A percentile compares a stretch with the other conserved stretches of the same genome.
Evolutionary conservation across 169 alveolate genomes (phyloP).

Genomic region (Perkinsus olseni): DNA sequence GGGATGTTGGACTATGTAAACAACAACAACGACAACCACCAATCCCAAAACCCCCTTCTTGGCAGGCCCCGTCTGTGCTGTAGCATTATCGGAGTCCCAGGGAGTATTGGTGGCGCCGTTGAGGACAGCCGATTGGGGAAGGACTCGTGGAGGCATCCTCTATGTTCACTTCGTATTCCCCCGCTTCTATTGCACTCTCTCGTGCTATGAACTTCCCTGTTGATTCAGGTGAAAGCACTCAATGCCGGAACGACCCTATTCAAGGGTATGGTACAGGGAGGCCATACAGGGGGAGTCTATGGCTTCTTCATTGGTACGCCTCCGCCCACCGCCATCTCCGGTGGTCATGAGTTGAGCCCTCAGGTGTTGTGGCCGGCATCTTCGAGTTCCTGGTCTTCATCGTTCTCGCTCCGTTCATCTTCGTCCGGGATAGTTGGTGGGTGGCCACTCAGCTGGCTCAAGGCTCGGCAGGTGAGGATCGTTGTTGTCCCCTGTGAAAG

Average conservation of each 20-base stretch:
- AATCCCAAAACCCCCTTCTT: not conserved
- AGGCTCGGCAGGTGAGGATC: not conserved
- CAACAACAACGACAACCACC: not conserved
- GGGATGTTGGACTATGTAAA: not conserved
- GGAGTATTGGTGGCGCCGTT: not conserved
- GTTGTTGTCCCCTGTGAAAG: too few species aligned
- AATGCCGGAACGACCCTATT: not conserved
- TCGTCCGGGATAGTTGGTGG: not conserved
- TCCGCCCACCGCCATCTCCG: too few species aligned
- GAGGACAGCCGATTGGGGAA: not conserved
- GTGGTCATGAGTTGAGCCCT: too few species aligned
- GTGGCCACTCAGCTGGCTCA: not conserved
- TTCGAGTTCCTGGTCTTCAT: not conserved
- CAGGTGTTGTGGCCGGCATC: not conserved
- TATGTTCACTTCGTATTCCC: not conserved
- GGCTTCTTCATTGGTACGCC: not conserved
- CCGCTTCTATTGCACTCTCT: not conserved
- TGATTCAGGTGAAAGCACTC: not conserved
- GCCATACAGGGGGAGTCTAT: not conserved
- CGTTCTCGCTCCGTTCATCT: not conserved
- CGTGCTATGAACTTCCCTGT: too few species aligned
- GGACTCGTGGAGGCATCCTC: not conserved
- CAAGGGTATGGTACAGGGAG: not conserved
- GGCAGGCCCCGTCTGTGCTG: not conserved
- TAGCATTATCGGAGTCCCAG: not conserved